Evolutionary conservation across 306 rosid genomes (phyloP).

Genomic region (Senna siamea): DNA sequence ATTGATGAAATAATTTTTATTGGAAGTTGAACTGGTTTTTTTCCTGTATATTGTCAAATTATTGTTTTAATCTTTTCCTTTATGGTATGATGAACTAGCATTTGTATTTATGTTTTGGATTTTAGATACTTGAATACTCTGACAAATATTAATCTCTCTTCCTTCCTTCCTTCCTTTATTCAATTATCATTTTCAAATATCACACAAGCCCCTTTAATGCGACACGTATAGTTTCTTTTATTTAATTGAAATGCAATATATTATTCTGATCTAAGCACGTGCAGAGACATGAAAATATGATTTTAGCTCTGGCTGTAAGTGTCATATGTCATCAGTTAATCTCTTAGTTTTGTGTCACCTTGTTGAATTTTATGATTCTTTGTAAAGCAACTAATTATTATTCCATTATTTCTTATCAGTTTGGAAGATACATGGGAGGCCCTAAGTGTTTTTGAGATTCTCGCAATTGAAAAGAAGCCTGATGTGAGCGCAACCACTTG

Average conservation of each 20-base stretch:
- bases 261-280: slow-evolving; percentile 29
- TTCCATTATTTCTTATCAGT: slow-evolving; percentile 53
- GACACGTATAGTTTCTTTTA: too few species aligned
- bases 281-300: neutral
- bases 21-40: too few species aligned
- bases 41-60: too few species aligned
- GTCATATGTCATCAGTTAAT: neutral
- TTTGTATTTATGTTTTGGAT: too few species aligned
- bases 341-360: neutral
- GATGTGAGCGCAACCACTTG: slow-evolving; percentile 57
- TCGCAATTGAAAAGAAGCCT: slow-evolving; percentile 63
- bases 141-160: neutral
- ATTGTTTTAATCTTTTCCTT: too few species aligned
- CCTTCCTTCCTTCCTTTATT: neutral
- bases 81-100: too few species aligned
- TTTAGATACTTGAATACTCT: neutral
- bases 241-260: neutral
- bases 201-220: neutral
- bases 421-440: slow-evolving; percentile 84
- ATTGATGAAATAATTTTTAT: too few species aligned
- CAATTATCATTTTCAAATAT: too few species aligned
- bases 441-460: slow-evolving; percentile 74
- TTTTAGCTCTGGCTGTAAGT: neutral
- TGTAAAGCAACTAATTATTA: slow-evolving; percentile 24
- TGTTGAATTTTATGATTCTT: neutral